Evolutionary conservation across 345 rosid genomes (phyloP), one percentile per base, ranked within the genome.

Genomic region (Dipteronia sinensis): DNA sequence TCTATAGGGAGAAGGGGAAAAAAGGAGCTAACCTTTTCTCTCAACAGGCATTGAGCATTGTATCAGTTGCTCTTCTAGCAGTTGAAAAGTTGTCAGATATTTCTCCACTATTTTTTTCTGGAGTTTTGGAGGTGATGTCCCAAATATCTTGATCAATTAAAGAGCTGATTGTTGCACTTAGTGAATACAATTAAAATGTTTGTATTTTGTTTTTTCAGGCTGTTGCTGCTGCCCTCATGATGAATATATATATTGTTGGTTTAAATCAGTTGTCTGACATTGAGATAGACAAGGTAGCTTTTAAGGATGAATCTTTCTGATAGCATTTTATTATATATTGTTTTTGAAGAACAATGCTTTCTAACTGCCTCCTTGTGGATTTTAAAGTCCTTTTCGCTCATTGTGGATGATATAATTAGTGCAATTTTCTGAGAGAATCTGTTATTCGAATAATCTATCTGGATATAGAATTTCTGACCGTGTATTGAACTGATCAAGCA

Each of bases 171-270:
- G 11, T 27, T 63, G 66, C 61, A 12, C 53, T 27, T 49, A 53
- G 46, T 64, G 69, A 47, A 25, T 61, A 42, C 12, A 64, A 20
- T 68, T 73, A 19, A 66, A 15, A 11, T 51, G 46, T 72, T 58
- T n/a, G n/a, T 62, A 16, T 76, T 64, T 65, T 34, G 53, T 83
- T 29, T 85, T 42, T 59, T 81, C 89, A 93, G 99, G 99, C 98
- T 58, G 88, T 93, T 81, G 89, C 83, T 78, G 97, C 97, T 81
- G 94, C 99, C 44, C 93, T 95, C 73, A 79, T 93, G 90, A 95
- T 95, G 99, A 95, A 95, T 82, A 89, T 95, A 34, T 93, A 95
- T 78, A 91, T 93, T 25, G 99, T 95, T 59, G 99, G 99, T 38
- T 76, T 95, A 61, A 95, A 95, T 87, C 98, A 93, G 85, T 71